These are phyloP conservation scores for Stemphylium beticola DNA, from an alignment of 2,329 filamentous ascomycete species.

Conservation along the genomic window DNA sequence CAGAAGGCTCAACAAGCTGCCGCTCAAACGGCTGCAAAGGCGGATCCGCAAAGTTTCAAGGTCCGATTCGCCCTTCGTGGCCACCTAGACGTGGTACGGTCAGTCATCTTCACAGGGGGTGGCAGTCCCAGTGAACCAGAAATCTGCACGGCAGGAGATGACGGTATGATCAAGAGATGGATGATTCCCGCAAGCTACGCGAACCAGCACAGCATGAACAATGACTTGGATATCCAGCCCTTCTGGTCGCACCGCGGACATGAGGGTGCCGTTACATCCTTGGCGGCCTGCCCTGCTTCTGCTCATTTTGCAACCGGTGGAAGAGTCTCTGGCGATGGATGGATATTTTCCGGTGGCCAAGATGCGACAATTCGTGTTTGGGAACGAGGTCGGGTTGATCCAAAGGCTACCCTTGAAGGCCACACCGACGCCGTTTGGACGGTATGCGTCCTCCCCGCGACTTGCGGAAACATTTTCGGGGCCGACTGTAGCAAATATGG, in stretches of 20 bases:
- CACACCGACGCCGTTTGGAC: constrained; percentile 97
- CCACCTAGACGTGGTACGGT: constrained; percentile 90
- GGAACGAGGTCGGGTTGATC: constrained; percentile 92
- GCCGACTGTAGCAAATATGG: constrained; percentile 73
- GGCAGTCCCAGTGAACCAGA: constrained; percentile 95
- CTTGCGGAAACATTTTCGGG: constrained; percentile 80
- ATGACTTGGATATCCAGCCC: constrained; percentile 87
- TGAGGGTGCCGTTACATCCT: constrained; percentile 82
- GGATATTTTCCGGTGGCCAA: constrained; percentile 97
- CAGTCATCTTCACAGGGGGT: constrained; percentile 95
- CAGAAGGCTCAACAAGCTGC: constrained; percentile 64
- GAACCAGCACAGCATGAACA: constrained; percentile 64
- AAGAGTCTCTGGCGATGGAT: constrained; percentile 87
- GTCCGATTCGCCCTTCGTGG: constrained; percentile 90
- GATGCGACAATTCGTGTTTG: constrained; percentile 92
- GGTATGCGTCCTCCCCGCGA: constrained; percentile 87
- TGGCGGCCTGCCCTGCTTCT: constrained; percentile 85
- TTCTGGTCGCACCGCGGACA: constrained; percentile 97
- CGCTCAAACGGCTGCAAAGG: constrained; percentile 53
- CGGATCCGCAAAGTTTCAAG: constrained; percentile 82
- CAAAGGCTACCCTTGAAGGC: constrained; percentile 91
- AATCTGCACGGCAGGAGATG: constrained; percentile 94
- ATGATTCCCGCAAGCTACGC: constrained; percentile 86
- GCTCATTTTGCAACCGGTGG: constrained; percentile 90
- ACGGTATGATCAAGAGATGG: constrained; percentile 96